Evolutionary conservation across 345 rosid genomes (phyloP).

Genomic region (Eucalyptus tenuipes): DNA sequence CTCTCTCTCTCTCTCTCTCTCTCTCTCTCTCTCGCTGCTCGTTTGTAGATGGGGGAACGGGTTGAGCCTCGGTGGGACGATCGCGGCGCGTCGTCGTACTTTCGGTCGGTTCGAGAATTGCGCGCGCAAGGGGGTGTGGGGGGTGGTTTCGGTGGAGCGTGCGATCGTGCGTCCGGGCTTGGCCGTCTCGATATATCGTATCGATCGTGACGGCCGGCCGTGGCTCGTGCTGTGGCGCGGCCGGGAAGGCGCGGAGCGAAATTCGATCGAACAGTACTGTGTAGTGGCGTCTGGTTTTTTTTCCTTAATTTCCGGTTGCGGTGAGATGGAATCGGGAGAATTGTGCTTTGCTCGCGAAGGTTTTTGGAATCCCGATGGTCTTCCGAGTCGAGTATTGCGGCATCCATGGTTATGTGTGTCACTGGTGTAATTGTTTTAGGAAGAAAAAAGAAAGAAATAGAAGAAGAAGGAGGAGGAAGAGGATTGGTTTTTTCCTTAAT

Average conservation of each 20-base stretch:
- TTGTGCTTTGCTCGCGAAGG: accelerated
- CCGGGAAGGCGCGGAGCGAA: background rate
- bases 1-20: too few relatives aligned
- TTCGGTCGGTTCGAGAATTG: background rate
- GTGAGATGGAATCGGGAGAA: background rate
- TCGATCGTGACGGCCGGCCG: background rate
- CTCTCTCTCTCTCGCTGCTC: too few relatives aligned
- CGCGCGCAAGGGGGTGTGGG: background rate
- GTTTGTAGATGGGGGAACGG: background rate
- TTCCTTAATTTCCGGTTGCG: background rate
- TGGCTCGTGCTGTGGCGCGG: background rate
- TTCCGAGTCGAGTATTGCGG: background rate
- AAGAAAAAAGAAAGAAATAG: too few relatives aligned
- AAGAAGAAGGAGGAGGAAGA: accelerated
- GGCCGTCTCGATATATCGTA: background rate
- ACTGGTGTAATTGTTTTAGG: background rate
- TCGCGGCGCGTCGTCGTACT: background rate
- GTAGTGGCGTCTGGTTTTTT: background rate
- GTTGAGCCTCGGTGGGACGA: background rate
- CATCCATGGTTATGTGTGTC: background rate
- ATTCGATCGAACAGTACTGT: background rate
- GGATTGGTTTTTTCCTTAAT: background rate
- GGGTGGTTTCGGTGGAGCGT: background rate
- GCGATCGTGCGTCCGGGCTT: background rate
- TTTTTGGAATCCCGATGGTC: background rate